phyloP scores from a whole-genome alignment of 345 rosid species.

The Hibiscus syriacus region DNA sequence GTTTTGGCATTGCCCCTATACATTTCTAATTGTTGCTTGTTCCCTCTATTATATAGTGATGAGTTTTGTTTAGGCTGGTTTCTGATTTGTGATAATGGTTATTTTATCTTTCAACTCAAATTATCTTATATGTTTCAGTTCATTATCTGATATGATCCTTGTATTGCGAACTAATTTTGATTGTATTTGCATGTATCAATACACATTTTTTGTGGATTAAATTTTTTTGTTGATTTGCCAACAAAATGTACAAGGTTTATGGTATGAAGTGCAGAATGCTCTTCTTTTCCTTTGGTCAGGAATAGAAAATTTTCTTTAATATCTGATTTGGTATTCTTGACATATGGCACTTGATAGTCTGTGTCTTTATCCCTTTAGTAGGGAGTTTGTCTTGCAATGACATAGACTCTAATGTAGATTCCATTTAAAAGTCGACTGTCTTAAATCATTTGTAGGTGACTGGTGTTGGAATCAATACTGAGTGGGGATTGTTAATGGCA shows the following conservation, averaged over 20 bases:
- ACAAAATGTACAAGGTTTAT: neutral
- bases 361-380: neutral
- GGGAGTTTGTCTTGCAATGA: neutral
- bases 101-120: neutral
- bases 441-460: constrained; percentile 58
- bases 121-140: neutral
- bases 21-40: neutral
- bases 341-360: neutral
- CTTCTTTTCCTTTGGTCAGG: neutral
- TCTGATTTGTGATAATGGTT: neutral
- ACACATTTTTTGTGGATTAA: neutral
- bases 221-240: neutral
- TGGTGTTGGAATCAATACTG: constrained; percentile 98
- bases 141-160: neutral
- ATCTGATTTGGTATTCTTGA: neutral
- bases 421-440: constrained; percentile 7
- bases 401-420: neutral
- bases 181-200: neutral
- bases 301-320: neutral
- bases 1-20: neutral
- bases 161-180: neutral
- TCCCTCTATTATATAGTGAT: neutral
- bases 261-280: neutral
- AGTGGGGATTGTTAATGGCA: constrained; percentile 99
- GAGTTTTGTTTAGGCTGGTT: neutral